phyloP scores from a whole-genome alignment of 2,329 filamentous ascomycete genomes.

The Gremmenia infestans region DNA sequence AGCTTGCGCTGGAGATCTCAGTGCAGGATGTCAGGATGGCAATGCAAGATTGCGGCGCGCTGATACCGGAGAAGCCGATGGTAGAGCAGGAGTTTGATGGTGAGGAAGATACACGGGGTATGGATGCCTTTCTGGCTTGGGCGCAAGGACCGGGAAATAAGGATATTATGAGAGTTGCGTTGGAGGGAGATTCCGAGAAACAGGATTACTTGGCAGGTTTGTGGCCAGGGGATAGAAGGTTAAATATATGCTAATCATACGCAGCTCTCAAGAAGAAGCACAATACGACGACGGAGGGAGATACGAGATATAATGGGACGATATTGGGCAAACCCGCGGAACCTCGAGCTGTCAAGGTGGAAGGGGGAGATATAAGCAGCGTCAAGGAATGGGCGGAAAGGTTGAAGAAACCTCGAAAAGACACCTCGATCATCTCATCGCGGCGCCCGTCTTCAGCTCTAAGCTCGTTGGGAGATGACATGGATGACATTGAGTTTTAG shows the following conservation, averaged over 20 bases:
- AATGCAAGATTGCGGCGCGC: constrained; percentile 71
- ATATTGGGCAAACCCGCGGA: constrained; percentile 72
- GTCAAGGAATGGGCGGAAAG: constrained; percentile 60
- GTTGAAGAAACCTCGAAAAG: constrained; percentile 25
- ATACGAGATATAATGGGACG: constrained; percentile 80
- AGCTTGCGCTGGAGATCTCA: constrained; percentile 54
- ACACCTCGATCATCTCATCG: constrained; percentile 17
- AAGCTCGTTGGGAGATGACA: constrained; percentile 30
- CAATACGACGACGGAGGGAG: constrained; percentile 80
- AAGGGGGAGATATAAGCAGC: constrained; percentile 67
- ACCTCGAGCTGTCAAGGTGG: constrained; percentile 66
- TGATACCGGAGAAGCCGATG: constrained; percentile 63
- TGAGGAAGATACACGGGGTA: constrained; percentile 72
- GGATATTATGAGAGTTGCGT: constrained; percentile 77
- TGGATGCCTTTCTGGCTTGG: constrained; percentile 77
- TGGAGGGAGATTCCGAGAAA: constrained; percentile 60
- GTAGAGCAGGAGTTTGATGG: constrained; percentile 60
- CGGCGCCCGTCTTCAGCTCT: constrained; percentile 29
- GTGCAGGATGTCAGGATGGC: constrained; percentile 82
- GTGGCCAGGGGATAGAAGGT: constrained; percentile 3
- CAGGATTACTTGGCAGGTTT: constrained; percentile 66
- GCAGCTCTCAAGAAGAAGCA: constrained; percentile 85
- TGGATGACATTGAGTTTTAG: constrained; percentile 31
- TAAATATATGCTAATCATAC: constrained; percentile 17
- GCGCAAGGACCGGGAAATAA: constrained; percentile 66